A percentile compares a stretch with the other conserved stretches of the same genome.
Evolutionary conservation across 305 asterid genomes (phyloP).

Genomic region (Fraxinus dipetala): DNA sequence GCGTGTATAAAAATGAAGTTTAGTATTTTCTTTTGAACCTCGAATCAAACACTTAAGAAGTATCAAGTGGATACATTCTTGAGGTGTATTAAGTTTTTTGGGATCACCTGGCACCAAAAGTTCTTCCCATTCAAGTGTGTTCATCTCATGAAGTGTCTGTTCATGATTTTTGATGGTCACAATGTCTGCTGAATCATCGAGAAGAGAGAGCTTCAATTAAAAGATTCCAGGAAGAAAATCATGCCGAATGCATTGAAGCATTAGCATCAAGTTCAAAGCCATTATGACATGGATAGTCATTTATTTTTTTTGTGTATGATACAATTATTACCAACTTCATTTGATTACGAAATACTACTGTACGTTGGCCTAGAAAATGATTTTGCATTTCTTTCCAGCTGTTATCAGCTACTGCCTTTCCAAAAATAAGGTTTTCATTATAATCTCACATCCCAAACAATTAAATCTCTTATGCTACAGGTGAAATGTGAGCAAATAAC

Average conservation of each 20-base stretch:
- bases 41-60: background rate
- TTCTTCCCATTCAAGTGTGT: slow-evolving; percentile 75
- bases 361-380: slow-evolving; percentile 13
- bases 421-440: slow-evolving; percentile 3
- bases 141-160: slow-evolving; percentile 53
- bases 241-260: background rate
- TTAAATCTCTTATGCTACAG: background rate
- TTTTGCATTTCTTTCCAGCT: background rate
- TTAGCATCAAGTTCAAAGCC: slow-evolving; percentile 11
- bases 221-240: slow-evolving; percentile 6
- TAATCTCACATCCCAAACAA: background rate
- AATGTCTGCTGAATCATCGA: slow-evolving; percentile 31
- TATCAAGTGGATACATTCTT: slow-evolving; percentile 36
- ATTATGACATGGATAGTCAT: background rate
- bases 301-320: slow-evolving; percentile 8
- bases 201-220: slow-evolving; percentile 18
- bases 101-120: slow-evolving; percentile 54
- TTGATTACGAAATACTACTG: slow-evolving; percentile 4
- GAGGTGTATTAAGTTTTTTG: slow-evolving; percentile 26
- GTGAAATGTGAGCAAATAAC: slow-evolving; percentile 2
- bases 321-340: slow-evolving; percentile 15
- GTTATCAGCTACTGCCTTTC: slow-evolving; percentile 1
- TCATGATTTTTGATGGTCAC: slow-evolving; percentile 37
- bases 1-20: slow-evolving; percentile 3
- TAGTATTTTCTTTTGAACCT: slow-evolving; percentile 5